These are phyloP conservation scores for Puccinia hordei DNA, from an alignment of 1,284 basidiomycete genomes.

Conservation along the genomic window DNA sequence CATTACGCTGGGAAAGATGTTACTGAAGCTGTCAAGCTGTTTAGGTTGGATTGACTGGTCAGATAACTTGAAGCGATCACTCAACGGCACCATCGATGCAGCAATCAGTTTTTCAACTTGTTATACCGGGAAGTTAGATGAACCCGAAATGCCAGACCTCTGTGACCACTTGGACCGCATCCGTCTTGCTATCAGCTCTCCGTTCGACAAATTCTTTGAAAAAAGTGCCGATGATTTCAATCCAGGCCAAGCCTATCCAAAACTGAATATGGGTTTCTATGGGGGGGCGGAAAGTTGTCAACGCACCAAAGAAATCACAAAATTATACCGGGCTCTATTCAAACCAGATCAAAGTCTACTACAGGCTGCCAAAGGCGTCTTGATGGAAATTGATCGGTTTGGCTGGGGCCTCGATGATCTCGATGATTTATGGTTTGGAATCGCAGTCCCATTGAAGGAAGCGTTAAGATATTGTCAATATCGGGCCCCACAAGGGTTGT, in stretches of 20 bases:
- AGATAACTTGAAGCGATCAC: conserved; percentile 33
- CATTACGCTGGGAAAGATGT: conserved; percentile 24
- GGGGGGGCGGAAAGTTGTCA: conserved; percentile 30
- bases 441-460: conserved; percentile 42
- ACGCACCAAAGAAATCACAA: conserved; percentile 26
- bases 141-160: conserved; percentile 47
- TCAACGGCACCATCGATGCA: conserved; percentile 8
- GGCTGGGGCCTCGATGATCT: conserved; percentile 40
- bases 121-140: background rate
- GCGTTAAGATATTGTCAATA: conserved; percentile 49
- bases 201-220: conserved; percentile 22
- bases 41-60: conserved; percentile 50
- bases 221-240: background rate
- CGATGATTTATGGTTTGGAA: conserved; percentile 45
- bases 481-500: conserved; percentile 37
- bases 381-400: conserved; percentile 45
- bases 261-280: conserved; percentile 33
- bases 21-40: conserved; percentile 22
- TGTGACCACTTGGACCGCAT: conserved; percentile 43
- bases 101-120: background rate
- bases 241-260: background rate
- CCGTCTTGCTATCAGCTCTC: conserved; percentile 22
- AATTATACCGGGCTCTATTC: conserved; percentile 39
- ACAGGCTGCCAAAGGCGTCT: conserved; percentile 30
- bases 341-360: conserved; percentile 13